Evolutionary conservation across 495 filamentous ascomycete genomes (phyloP), one percentile per base, ranked within the genome.

Genomic region (Podospora pseudoanserina): DNA sequence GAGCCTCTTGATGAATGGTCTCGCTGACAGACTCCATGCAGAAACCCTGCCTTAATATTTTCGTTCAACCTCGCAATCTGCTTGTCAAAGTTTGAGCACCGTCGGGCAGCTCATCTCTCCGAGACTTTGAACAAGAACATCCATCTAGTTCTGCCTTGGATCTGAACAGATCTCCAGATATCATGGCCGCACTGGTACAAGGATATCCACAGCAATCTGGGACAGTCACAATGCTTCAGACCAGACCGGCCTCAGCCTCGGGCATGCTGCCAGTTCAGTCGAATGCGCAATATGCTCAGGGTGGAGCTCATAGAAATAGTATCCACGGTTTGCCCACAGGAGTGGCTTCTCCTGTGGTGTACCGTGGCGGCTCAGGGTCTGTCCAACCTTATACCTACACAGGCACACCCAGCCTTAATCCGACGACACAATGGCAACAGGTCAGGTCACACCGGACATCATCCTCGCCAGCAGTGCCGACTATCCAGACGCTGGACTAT

Each of bases 121-220:
- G 30, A 26, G 54, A 44, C 68, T 16, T 49, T 49, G 39, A 16
- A 67, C 67, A 71, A 67, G 67, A 65, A 63, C 54, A 49, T 58
- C 55, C 23, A 49, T 49, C 23, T 18, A 18, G 13, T 28, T 63
- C 27, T 66, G n/a, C n/a, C 44, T 49, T 53, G 53, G 59, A 66
- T 15, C 61, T 30, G 28, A 4, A 34, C 7, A 2, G 18, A 18
- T 7, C 49, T 15, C 54, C 18, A 56, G 18, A 44, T 69, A 71
- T 70, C 75, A 96, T 96, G 92, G 92, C 92, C 82, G 92, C 92
- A 80, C 86, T 96, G 82, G 92, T 95, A 80, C 92, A 96, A 85
- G 87, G 92, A 70, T 93, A 94, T 77, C 90, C 92, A 73, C 87
- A 91, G 80, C 91, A 92, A 80, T 88, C 88, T 77, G 86, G 87